These are phyloP conservation scores for Candida krabiensis DNA, from an alignment of 805 yeast species.

Conservation along the genomic window DNA sequence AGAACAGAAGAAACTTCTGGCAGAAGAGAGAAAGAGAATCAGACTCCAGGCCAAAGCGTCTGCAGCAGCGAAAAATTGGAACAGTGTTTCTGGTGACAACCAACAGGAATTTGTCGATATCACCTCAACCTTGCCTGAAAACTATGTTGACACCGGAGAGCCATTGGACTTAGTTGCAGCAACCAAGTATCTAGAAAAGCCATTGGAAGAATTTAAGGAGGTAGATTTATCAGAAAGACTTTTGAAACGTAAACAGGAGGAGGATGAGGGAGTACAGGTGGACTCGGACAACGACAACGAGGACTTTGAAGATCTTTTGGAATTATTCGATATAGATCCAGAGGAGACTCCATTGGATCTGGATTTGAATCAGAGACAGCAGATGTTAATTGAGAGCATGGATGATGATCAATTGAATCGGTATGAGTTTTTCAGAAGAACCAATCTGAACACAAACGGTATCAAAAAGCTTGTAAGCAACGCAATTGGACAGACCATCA, in stretches of 20 bases:
- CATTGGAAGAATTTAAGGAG: constrained; percentile 20
- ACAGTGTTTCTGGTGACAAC: background rate
- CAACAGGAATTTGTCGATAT: background rate
- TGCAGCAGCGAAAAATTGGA: constrained; percentile 9
- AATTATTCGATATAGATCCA: constrained; percentile 30
- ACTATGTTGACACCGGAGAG: constrained; percentile 13
- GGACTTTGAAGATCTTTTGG: constrained; percentile 32
- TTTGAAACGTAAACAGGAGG: constrained; percentile 26
- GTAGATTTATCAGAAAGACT: constrained; percentile 24
- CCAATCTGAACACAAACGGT: constrained; percentile 69
- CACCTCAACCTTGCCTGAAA: background rate
- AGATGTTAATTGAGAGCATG: constrained; percentile 67
- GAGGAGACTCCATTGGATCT: constrained; percentile 34
- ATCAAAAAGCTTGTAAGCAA: constrained; percentile 79
- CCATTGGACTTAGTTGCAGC: constrained; percentile 29
- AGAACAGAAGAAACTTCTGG: constrained; percentile 10
- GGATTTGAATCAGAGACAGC: constrained; percentile 55
- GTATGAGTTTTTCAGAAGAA: constrained; percentile 83
- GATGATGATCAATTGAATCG: constrained; percentile 82
- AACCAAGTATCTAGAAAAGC: constrained; percentile 24
- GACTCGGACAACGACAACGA: constrained; percentile 27
- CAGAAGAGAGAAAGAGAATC: constrained; percentile 8
- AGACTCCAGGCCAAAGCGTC: constrained; percentile 9
- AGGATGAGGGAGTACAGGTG: constrained; percentile 28
- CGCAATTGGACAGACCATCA: constrained; percentile 75